A percentile compares a stretch with the other conserved stretches of the same genome.
Evolutionary conservation across 129 eudicot species (phyloP).

Genomic region (Silybum marianum): DNA sequence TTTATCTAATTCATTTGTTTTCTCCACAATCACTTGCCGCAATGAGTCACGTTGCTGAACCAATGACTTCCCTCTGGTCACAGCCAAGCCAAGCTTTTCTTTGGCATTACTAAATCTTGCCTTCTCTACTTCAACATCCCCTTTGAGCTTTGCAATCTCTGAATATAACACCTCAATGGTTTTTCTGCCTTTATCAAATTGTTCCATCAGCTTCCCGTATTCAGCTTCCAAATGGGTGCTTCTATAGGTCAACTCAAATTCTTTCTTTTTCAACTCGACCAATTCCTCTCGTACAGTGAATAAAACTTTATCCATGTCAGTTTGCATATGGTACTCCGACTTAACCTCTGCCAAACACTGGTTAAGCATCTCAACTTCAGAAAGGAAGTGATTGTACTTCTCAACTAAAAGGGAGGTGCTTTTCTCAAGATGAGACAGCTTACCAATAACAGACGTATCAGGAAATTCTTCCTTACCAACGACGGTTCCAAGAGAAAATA

Average conservation of each 20-base stretch:
- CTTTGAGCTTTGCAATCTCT: constrained; percentile 50
- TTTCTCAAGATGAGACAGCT: constrained; percentile 56
- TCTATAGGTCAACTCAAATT: constrained; percentile 47
- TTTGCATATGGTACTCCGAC: constrained; percentile 43
- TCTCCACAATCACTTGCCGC: constrained; percentile 64
- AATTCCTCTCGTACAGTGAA: constrained; percentile 46
- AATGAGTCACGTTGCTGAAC: constrained; percentile 86
- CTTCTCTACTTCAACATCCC: constrained; percentile 79
- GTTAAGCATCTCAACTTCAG: constrained; percentile 53
- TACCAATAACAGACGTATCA: constrained; percentile 50
- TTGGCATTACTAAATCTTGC: constrained; percentile 58
- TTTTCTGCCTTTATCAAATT: constrained; percentile 46
- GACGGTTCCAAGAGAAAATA: constrained; percentile 38
- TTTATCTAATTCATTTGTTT: constrained; percentile 63
- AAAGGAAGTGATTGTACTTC: constrained; percentile 54
- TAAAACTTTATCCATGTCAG: constrained; percentile 46
- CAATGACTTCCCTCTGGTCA: constrained; percentile 78
- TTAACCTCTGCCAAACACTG: constrained; percentile 50
- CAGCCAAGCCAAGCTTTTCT: constrained; percentile 88
- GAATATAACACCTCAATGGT: constrained; percentile 43
- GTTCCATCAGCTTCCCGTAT: constrained; percentile 44
- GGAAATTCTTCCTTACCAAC: constrained; percentile 37
- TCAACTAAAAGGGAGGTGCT: constrained; percentile 40
- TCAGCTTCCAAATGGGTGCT: constrained; percentile 53
- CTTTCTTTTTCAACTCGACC: constrained; percentile 52